Conservation (phyloP, 1,284 basidiomycete species). For the Apiotrichum laibachii region DNA sequence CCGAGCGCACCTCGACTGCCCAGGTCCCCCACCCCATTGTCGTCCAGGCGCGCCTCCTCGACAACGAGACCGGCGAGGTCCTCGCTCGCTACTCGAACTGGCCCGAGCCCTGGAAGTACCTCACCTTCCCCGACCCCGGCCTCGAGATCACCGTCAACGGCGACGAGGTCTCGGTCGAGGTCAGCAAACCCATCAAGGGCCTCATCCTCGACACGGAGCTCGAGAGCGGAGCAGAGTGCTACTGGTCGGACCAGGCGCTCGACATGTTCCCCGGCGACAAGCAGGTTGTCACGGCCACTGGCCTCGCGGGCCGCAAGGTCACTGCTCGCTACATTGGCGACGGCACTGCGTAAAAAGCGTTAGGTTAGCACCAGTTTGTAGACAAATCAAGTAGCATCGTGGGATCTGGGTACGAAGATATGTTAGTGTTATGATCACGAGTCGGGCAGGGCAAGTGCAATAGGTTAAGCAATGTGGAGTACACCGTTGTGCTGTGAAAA, state of each 20-base stretch:
- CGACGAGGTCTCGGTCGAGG: constrained; percentile 62
- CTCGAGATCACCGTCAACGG: constrained; percentile 60
- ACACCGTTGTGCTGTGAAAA: too few species aligned
- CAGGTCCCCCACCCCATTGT: constrained; percentile 67
- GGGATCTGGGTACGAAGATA: too few species aligned
- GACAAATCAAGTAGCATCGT: too few species aligned
- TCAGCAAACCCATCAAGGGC: constrained; percentile 74
- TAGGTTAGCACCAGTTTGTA: neutral
- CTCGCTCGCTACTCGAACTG: constrained; percentile 67
- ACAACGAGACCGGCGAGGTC: constrained; percentile 50
- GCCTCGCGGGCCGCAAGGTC: constrained; percentile 64
- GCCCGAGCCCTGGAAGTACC: constrained; percentile 88
- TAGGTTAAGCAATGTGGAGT: too few species aligned
- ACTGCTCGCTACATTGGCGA: constrained; percentile 54
- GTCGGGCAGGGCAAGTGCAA: too few species aligned
- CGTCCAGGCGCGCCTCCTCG: constrained; percentile 68
- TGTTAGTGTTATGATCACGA: too few species aligned
- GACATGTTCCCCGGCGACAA: constrained; percentile 80
- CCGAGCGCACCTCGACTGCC: constrained; percentile 62
- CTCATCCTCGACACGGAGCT: constrained; percentile 69
- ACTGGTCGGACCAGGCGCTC: constrained; percentile 80
- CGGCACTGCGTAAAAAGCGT: constrained; percentile 5
- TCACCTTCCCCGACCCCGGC: constrained; percentile 68
- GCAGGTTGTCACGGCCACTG: constrained; percentile 62
- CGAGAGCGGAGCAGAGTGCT: constrained; percentile 51